These are phyloP conservation scores for Epichloe baconii DNA, from an alignment of 2,329 filamentous ascomycete species.

Conservation along the genomic window DNA sequence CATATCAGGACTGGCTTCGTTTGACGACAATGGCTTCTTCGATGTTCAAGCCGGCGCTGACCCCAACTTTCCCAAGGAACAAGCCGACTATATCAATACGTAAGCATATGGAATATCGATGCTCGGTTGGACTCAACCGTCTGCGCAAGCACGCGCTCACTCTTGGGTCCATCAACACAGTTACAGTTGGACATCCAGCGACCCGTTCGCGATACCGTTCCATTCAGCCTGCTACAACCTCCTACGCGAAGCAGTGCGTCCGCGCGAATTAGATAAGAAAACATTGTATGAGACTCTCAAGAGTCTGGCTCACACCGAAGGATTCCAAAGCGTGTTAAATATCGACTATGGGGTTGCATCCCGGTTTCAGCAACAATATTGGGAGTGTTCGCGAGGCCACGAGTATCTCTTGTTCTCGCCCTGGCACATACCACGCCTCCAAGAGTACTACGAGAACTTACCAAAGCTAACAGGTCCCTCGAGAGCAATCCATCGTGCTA, in stretches of 20 bases:
- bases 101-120: background rate
- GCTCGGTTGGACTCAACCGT: background rate
- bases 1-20: background rate
- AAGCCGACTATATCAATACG: background rate
- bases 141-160: too few relatives aligned
- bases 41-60: background rate
- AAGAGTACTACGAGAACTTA: background rate
- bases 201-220: background rate
- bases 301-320: background rate
- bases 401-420: background rate
- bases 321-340: background rate
- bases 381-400: background rate
- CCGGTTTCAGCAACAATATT: background rate
- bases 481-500: background rate
- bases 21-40: background rate
- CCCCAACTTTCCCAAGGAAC: background rate
- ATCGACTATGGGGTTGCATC: background rate
- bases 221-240: background rate
- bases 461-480: background rate
- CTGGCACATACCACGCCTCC: background rate
- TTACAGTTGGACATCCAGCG: background rate
- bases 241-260: background rate
- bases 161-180: background rate
- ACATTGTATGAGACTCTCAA: background rate
- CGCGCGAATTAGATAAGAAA: background rate